Evolutionary conservation across 345 rosid species (phyloP), one percentile per base, ranked within the genome.

Genomic region (Citrus medica): DNA sequence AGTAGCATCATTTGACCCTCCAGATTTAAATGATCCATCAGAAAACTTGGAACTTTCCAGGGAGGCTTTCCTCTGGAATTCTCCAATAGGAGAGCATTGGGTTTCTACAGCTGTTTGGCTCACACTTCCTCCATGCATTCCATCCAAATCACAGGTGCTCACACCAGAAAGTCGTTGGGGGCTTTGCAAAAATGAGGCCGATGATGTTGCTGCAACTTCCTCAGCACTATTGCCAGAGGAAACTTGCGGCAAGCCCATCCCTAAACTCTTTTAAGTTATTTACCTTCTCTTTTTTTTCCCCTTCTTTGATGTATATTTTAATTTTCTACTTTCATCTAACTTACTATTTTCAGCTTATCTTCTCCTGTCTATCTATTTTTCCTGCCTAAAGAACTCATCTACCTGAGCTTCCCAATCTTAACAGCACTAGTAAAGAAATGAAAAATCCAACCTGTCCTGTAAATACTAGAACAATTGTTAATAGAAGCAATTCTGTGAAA

Each of bases 191-290:
- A 85, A 85, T 14, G 86, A 79, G 80, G 78, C 79, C 66, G 79
- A 62, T 3, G 90, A 70, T 58, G 87, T 75, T 71, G 87, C 85
- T 71, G 83, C 77, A 78, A 82, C 83, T 82, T 76, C 97, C 70
- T 86, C 81, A 38, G 78, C 81, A 77, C 72, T 76, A 66, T 83
- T 90, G 76, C 71, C 66, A 33, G 95, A 85, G 85, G 92, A 83
- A 82, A 88, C 85, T 81, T 90, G 98, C 0, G 95, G 98, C 84
- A 95, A 78, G 61, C 98, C 98, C 98, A 95, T 94, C 17, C 70
- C 85, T 58, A 79, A 74, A 79, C 67, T 65, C 67, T 65, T 78
- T 67, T 65, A 82, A 82, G n/a, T 71, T 70, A 64, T 46, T 25
- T 61, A 13, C 5, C 64, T 80, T 72, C 42, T 35, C 59, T 76